Conservation (phyloP, 352 stramenopile species). For the Globisporangium camurandrum region DNA sequence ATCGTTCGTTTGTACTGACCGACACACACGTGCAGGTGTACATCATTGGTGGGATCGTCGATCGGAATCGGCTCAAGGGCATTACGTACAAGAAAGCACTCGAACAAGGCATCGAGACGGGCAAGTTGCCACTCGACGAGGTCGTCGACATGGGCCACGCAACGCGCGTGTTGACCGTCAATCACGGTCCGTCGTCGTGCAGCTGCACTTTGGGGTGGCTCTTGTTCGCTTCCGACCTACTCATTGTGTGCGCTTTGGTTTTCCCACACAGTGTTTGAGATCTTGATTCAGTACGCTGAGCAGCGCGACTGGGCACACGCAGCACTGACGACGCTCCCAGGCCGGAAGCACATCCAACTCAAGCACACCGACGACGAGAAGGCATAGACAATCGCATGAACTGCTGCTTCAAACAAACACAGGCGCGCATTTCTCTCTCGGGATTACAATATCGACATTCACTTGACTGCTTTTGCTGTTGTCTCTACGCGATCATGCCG, state of each 20-base stretch:
- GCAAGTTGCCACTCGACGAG: constrained; percentile 88
- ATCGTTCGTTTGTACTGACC: no score
- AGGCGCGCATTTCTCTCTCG: no score
- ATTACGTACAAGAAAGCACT: constrained; percentile 89
- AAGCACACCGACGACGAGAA: constrained; percentile 45
- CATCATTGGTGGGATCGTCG: constrained; percentile 96
- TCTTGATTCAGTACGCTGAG: constrained; percentile 62
- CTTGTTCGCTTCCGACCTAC: no score
- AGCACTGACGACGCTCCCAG: constrained; percentile 55
- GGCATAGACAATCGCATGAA: no score
- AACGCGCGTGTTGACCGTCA: constrained; percentile 84
- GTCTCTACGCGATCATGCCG: no score
- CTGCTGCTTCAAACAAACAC: no score
- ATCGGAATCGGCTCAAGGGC: constrained; percentile 94
- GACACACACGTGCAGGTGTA: constrained; percentile 62
- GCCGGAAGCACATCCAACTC: constrained; percentile 54
- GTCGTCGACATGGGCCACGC: constrained; percentile 61
- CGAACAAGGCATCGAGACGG: constrained; percentile 85
- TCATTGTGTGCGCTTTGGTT: no score
- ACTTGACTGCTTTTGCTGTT: no score
- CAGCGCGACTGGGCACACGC: constrained; percentile 71
- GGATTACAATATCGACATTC: no score
- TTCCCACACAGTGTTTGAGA: constrained; percentile 67
- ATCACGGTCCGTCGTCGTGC: constrained; percentile 72
- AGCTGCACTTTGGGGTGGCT: no score